These are phyloP conservation scores for Aureobasidium sp. DNA, from an alignment of 2,329 filamentous ascomycete species.

Conservation along the genomic window DNA sequence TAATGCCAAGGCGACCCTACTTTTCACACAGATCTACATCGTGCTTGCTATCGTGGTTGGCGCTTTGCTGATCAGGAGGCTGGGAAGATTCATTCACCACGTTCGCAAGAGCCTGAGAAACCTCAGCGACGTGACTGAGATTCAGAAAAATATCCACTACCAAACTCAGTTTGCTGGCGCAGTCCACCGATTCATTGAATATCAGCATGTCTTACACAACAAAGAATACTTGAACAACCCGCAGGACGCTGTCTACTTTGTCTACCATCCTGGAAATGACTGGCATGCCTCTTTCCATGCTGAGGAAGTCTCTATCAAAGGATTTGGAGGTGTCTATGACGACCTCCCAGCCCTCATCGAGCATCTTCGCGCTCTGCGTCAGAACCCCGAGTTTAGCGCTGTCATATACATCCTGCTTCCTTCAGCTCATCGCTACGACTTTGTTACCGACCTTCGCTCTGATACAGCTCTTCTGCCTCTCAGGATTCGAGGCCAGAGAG, in stretches of 20 bases:
- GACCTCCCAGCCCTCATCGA: background rate
- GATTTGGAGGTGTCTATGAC: background rate
- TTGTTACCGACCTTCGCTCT: background rate
- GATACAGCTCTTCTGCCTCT: background rate
- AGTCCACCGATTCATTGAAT: background rate
- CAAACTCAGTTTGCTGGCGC: constrained; percentile 1
- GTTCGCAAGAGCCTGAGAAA: background rate
- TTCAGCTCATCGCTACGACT: background rate
- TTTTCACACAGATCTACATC: constrained; percentile 1
- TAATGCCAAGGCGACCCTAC: constrained; percentile 1
- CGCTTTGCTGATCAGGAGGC: constrained; percentile 2
- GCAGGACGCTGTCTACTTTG: background rate
- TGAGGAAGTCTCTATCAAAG: background rate
- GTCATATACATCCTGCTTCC: background rate
- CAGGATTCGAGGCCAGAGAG: background rate
- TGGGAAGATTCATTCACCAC: constrained; percentile 1
- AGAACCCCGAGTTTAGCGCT: background rate
- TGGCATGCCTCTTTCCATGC: constrained; percentile 1
- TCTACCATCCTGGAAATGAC: constrained; percentile 4
- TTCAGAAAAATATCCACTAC: background rate
- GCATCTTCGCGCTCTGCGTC: background rate
- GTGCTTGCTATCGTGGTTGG: background rate
- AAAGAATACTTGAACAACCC: background rate
- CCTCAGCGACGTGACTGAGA: background rate
- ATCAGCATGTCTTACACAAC: background rate